Evolutionary conservation across 2,329 filamentous ascomycete species (phyloP), one percentile per base, ranked within the genome.

Genomic region (Fusarium globosum): DNA sequence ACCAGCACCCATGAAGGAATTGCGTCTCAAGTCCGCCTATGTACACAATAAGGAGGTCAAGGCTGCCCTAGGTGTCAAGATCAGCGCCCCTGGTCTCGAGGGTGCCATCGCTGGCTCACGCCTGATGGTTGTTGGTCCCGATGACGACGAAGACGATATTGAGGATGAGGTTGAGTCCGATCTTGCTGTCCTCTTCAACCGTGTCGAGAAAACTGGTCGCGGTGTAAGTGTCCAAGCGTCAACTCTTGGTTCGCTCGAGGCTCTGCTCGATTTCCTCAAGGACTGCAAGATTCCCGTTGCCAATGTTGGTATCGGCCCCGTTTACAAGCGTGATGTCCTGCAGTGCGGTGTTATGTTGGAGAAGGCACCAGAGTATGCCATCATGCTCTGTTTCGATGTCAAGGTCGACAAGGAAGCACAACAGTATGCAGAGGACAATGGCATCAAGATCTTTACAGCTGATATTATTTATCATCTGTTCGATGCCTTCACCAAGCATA

Each of bases 21-120:
- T 99, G 74, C 95, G 97, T 82, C 90, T 99, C 79, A 98, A 98
- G 85, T 97, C 95, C 7, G 89, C 92, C 72, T 99, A 99, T 79
- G 96, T 99, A 36, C 97, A 99, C 87, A 98, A 99, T 87, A 98
- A 99, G 87, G 95, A 97, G 83, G 95, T 98, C 85, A 99, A 98
- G 88, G 96, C 97, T 26, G 95, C 96, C 14, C 90, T 99, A 80
- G 96, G 96, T 93, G 94, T 99, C 83, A 99, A 99, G 90, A 98
- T 99, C 81, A 95, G 95, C 72, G 96, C 96, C 49, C 97, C 97
- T 77, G 95, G 95, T 72, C 92, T 99, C 28, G 96, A 99, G 82
- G 92, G 94, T 71, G 96, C 97, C 76, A 98, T 99, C 82, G 96
- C 96, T 70, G 96, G 96, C 81, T 99, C 97, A 26, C 92, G 97